These are phyloP conservation scores for Cucurbita pepo DNA, from an alignment of 306 rosid species.

Conservation along the genomic window DNA sequence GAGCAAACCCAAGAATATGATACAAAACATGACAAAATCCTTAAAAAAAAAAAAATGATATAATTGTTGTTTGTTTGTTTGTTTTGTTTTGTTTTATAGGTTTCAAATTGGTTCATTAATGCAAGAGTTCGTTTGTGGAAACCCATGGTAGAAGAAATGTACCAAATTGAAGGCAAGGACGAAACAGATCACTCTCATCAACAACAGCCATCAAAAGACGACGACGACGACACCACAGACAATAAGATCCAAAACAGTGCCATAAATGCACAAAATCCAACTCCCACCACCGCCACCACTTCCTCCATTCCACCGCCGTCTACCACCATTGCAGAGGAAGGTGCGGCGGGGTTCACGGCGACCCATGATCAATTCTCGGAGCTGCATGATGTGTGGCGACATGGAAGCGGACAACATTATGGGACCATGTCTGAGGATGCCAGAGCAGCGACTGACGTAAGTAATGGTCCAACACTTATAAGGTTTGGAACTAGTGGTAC, in stretches of 20 bases:
- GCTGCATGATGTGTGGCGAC: conserved; percentile 32
- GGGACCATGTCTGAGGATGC: conserved; percentile 25
- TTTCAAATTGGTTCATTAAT: conserved; percentile 71
- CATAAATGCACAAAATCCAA: conserved; percentile 31
- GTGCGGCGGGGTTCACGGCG: conserved; percentile 1
- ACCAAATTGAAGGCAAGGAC: conserved; percentile 49
- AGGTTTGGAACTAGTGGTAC: conserved; percentile 43
- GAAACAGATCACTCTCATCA: not conserved
- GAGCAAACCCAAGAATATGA: too few relatives aligned
- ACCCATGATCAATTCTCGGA: conserved; percentile 1
- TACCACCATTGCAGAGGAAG: conserved; percentile 9
- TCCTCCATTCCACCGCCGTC: not conserved
- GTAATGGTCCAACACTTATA: conserved; percentile 32
- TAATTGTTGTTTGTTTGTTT: not conserved
- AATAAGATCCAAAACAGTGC: not conserved
- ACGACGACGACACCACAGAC: conserved; percentile 1
- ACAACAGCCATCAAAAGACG: conserved; percentile 9
- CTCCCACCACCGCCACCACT: conserved; percentile 8
- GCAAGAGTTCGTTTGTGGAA: conserved; percentile 76
- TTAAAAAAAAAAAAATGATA: too few relatives aligned
- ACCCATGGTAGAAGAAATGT: conserved; percentile 83
- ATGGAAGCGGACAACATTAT: conserved; percentile 25
- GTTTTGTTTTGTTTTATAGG: conserved; percentile 13
- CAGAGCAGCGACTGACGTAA: conserved; percentile 1
- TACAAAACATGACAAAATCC: too few relatives aligned